Percentiles rank a stretch among this genome's conserved stretches.
phyloP scores from a whole-genome alignment of 352 stramenopile genomes.

The Phytopythium aichiense region DNA sequence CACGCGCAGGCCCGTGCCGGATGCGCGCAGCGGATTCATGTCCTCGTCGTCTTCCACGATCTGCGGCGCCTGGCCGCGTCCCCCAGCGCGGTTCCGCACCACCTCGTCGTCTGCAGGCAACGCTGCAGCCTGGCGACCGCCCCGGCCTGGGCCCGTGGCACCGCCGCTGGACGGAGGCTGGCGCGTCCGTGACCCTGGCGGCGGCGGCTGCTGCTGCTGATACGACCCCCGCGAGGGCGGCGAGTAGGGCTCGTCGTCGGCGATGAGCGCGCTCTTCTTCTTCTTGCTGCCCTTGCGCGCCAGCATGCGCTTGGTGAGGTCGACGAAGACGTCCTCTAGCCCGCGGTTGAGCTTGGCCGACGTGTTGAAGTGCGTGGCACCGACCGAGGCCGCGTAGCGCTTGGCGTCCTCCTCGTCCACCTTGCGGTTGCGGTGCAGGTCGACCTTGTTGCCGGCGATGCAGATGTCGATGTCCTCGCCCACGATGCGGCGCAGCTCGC shows the following conservation, averaged over 20 bases:
- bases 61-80: slow-evolving; percentile 51
- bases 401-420: slow-evolving; percentile 83
- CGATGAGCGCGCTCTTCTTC: slow-evolving; percentile 75
- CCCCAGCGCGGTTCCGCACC: slow-evolving; percentile 34
- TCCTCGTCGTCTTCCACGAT: slow-evolving; percentile 57
- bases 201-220: slow-evolving; percentile 10
- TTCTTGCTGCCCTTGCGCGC: slow-evolving; percentile 55
- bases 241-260: slow-evolving; percentile 55
- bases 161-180: slow-evolving; percentile 5
- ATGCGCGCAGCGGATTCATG: slow-evolving; percentile 16
- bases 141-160: slow-evolving; percentile 1
- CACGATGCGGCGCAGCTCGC: slow-evolving; percentile 89
- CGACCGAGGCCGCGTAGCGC: slow-evolving; percentile 83
- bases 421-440: slow-evolving; percentile 87
- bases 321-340: slow-evolving; percentile 90
- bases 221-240: slow-evolving; percentile 17
- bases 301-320: slow-evolving; percentile 85
- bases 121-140: not conserved
- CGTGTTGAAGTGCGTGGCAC: slow-evolving; percentile 87
- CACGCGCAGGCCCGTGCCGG: slow-evolving; percentile 38
- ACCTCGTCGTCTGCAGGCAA: slow-evolving; percentile 8
- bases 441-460: slow-evolving; percentile 92
- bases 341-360: slow-evolving; percentile 91
- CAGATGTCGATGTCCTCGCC: slow-evolving; percentile 89
- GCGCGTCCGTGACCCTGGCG: slow-evolving; percentile 10